phyloP scores from a whole-genome alignment of 148 eudicot species.

The Suaeda aralocaspica region DNA sequence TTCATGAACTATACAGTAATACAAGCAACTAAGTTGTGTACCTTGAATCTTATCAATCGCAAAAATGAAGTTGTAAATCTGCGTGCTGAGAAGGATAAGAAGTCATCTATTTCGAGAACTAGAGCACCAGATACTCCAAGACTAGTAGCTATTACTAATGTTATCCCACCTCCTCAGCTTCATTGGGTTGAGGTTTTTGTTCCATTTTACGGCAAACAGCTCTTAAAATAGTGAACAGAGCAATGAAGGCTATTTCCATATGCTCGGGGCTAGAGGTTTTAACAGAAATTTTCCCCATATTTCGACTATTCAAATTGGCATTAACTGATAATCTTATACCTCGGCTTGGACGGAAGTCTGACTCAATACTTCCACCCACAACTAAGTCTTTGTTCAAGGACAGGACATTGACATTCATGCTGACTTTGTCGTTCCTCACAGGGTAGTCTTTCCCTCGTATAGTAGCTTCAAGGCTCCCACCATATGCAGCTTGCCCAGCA shows the following conservation, averaged over 20 bases:
- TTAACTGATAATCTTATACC: constrained; percentile 55
- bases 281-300: constrained; percentile 66
- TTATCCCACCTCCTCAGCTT: constrained; percentile 32
- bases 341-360: constrained; percentile 65
- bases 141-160: neutral
- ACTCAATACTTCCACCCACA: constrained; percentile 58
- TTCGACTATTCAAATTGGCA: constrained; percentile 64
- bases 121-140: neutral
- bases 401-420: constrained; percentile 47
- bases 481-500: constrained; percentile 59
- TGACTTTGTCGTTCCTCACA: constrained; percentile 63
- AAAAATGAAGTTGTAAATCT: neutral
- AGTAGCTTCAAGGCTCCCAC: constrained; percentile 79
- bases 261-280: constrained; percentile 73
- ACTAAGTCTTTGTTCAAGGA: constrained; percentile 70
- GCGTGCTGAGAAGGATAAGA: neutral
- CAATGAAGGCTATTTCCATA: constrained; percentile 65
- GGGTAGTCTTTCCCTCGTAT: constrained; percentile 81
- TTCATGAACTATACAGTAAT: constrained; percentile 19
- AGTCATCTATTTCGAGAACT: neutral
- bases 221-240: constrained; percentile 49
- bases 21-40: constrained; percentile 5
- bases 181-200: constrained; percentile 18
- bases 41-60: neutral
- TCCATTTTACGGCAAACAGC: constrained; percentile 45